Conservation (phyloP, 108 stramenopile species). For the Parietichytrium sp. region DNA sequence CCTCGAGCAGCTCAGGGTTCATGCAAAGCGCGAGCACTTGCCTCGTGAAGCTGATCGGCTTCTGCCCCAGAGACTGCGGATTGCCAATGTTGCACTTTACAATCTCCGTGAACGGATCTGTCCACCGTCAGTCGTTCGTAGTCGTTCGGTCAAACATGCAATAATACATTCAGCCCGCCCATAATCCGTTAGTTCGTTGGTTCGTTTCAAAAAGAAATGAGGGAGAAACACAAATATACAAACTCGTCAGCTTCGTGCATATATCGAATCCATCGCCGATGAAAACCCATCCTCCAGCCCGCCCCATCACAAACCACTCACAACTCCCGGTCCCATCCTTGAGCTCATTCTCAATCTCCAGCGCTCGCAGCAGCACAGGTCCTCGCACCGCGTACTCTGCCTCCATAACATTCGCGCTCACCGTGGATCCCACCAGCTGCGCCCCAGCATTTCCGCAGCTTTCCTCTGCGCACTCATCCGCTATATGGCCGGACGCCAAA, state of each 20-base stretch:
- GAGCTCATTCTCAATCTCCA: constrained; percentile 35
- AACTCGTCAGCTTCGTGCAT: no score
- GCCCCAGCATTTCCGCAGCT: not conserved
- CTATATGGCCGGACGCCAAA: not conserved
- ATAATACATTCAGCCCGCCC: no score
- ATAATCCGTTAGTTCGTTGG: no score
- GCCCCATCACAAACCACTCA: not conserved
- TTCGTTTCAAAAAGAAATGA: no score
- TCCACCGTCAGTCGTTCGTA: no score
- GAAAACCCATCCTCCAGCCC: not conserved
- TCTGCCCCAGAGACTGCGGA: constrained; percentile 86
- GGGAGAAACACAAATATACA: no score
- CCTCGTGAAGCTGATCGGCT: constrained; percentile 76
- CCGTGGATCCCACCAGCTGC: constrained; percentile 25
- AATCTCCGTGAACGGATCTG: constrained; percentile 65
- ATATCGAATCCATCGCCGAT: no score
- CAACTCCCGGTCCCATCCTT: not conserved
- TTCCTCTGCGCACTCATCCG: not conserved
- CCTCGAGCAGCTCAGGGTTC: constrained; percentile 65
- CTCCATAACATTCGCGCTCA: constrained; percentile 15
- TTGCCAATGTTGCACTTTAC: constrained; percentile 94
- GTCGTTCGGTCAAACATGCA: no score
- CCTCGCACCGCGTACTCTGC: constrained; percentile 49
- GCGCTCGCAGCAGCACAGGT: constrained; percentile 35
- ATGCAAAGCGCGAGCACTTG: constrained; percentile 82